phyloP scores from a whole-genome alignment of 2,329 filamentous ascomycete genomes.

The Alternaria sp. region DNA sequence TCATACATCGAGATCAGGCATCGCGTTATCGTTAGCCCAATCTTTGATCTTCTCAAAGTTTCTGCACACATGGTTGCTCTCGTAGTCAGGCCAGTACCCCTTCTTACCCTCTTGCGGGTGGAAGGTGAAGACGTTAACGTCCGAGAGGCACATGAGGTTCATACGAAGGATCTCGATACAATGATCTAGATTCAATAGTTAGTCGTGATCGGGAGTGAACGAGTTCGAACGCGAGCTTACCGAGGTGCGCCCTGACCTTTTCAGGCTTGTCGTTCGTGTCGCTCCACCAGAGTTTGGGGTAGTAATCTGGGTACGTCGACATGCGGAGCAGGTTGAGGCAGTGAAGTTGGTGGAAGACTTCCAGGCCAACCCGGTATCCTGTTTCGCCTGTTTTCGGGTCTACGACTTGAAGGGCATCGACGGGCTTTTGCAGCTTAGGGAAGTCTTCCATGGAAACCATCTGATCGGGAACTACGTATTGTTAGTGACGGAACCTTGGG shows the following conservation, averaged over 20 bases:
- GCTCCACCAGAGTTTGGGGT: constrained; percentile 37
- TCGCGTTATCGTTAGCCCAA: constrained; percentile 45
- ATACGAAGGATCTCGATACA: constrained; percentile 50
- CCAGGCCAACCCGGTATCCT: constrained; percentile 67
- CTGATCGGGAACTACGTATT: constrained; percentile 63
- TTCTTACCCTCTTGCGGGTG: constrained; percentile 31
- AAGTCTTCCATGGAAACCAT: constrained; percentile 66
- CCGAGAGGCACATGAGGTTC: constrained; percentile 48
- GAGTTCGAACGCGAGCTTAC: constrained; percentile 16
- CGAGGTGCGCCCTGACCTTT: constrained; percentile 36
- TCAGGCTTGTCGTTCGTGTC: constrained; percentile 42
- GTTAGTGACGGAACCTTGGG: constrained; percentile 3
- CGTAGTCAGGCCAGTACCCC: constrained; percentile 44
- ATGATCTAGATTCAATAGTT: constrained; percentile 30
- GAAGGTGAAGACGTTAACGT: constrained; percentile 49
- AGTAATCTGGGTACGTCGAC: constrained; percentile 45
- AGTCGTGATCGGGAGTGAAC: neutral
- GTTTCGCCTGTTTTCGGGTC: constrained; percentile 64
- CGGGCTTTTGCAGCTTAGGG: constrained; percentile 61
- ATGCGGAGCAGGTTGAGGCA: constrained; percentile 49
- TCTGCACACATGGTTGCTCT: constrained; percentile 43
- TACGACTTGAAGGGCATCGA: constrained; percentile 62
- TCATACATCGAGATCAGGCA: constrained; percentile 38
- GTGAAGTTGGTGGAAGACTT: constrained; percentile 63
- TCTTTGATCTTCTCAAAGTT: constrained; percentile 46